These are phyloP conservation scores for Solanum habrochaites DNA, from an alignment of 257 asterid genomes.

Conservation along the genomic window DNA sequence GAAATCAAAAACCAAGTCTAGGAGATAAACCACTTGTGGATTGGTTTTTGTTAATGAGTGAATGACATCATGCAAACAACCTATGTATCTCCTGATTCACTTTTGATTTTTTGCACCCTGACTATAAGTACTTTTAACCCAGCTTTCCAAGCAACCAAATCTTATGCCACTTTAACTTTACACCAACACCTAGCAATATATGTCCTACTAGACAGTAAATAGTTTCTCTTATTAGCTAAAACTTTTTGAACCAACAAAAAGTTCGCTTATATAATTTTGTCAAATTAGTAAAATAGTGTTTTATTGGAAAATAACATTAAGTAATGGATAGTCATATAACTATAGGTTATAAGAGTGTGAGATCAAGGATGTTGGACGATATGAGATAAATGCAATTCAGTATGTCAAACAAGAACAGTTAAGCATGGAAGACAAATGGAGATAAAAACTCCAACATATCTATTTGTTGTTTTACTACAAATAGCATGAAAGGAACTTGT, in stretches of 20 bases:
- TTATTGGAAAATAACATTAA: neutral
- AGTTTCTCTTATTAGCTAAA: neutral
- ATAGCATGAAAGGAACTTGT: neutral
- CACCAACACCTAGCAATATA: neutral
- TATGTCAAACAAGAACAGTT: neutral
- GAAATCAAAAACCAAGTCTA: neutral
- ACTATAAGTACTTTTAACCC: neutral
- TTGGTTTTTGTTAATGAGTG: neutral
- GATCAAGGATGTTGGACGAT: neutral
- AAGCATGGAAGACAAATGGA: neutral
- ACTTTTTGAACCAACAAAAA: neutral
- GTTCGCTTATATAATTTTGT: neutral
- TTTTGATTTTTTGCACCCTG: neutral
- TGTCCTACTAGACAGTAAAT: neutral
- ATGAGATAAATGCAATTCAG: neutral
- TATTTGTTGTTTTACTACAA: neutral
- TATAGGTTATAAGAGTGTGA: neutral
- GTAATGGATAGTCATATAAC: neutral
- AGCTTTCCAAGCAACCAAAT: neutral
- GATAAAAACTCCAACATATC: neutral
- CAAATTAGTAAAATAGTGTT: neutral
- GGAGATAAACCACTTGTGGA: neutral
- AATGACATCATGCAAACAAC: neutral
- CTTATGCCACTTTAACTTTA: neutral
- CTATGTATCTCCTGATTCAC: neutral